A percentile compares a stretch with the other conserved stretches of the same genome.
Evolutionary conservation across 75 land plant species (phyloP).

Genomic region (Azolla pinnata): DNA sequence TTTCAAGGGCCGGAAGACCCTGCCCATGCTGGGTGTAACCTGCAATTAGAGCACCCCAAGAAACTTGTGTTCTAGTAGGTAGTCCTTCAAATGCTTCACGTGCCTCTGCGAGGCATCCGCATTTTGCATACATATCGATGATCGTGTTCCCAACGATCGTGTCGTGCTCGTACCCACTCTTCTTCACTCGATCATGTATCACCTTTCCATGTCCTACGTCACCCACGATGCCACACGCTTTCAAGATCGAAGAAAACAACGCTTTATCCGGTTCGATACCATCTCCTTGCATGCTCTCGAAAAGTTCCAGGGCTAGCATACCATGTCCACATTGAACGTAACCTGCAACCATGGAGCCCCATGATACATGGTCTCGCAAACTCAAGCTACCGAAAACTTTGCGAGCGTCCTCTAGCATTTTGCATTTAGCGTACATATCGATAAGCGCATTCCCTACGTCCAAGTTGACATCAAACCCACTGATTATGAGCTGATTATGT

Average conservation of each 20-base stretch:
- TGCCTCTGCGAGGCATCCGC: conserved; percentile 34
- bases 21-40: conserved; percentile 45
- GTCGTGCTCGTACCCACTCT: conserved; percentile 8
- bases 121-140: conserved; percentile 42
- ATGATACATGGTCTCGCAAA: conserved; percentile 27
- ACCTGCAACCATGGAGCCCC: conserved; percentile 35
- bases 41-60: conserved; percentile 64
- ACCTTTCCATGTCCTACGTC: conserved; percentile 10
- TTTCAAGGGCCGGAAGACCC: conserved; percentile 35
- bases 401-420: conserved; percentile 16
- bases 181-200: conserved; percentile 10
- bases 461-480: conserved; percentile 12
- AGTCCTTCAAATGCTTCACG: conserved; percentile 31
- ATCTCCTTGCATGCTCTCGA: neutral
- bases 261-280: conserved; percentile 9
- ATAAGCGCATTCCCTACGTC: conserved; percentile 26
- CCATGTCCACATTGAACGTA: conserved; percentile 27
- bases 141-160: conserved; percentile 17
- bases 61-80: conserved; percentile 36
- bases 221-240: conserved; percentile 11
- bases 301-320: conserved; percentile 13
- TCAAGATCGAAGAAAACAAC: conserved; percentile 6
- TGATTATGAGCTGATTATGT: conserved; percentile 17
- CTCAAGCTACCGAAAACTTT: conserved; percentile 19
- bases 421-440: conserved; percentile 39